Conservation (phyloP, 106 monocot genomes). For the Xerophyta viscosa region DNA sequence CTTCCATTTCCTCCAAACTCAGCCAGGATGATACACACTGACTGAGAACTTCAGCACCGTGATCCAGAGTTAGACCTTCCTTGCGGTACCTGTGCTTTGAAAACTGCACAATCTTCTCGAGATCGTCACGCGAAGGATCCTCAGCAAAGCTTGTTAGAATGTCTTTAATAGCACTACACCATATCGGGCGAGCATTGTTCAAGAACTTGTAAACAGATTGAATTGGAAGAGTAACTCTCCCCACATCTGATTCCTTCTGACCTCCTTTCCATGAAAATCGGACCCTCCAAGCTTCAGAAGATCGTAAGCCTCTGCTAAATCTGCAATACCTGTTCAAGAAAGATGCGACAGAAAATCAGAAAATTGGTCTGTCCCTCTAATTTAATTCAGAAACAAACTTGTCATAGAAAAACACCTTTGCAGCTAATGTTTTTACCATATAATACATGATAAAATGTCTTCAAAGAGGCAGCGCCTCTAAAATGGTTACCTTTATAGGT, state of each 20-base stretch:
- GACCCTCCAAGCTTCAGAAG: constrained; percentile 92
- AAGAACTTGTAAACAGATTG: constrained; percentile 42
- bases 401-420: no score
- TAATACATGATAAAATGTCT: no score
- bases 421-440: no score
- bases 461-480: no score
- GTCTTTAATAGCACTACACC: constrained; percentile 56
- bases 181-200: constrained; percentile 65
- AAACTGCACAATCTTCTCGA: constrained; percentile 51
- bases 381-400: no score
- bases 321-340: constrained; percentile 5
- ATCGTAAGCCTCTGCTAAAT: constrained; percentile 61
- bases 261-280: constrained; percentile 89
- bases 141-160: constrained; percentile 36
- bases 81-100: constrained; percentile 21
- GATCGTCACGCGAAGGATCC: constrained; percentile 37
- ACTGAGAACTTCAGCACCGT: constrained; percentile 24
- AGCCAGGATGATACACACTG: constrained; percentile 32
- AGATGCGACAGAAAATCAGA: no score
- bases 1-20: constrained; percentile 37
- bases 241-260: constrained; percentile 73
- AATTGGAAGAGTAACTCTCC: constrained; percentile 60
- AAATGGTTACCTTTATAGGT: no score
- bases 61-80: neutral
- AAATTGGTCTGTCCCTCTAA: no score